phyloP scores from a whole-genome alignment of 164 flowering plant species.

The Kingdonia uniflora region DNA sequence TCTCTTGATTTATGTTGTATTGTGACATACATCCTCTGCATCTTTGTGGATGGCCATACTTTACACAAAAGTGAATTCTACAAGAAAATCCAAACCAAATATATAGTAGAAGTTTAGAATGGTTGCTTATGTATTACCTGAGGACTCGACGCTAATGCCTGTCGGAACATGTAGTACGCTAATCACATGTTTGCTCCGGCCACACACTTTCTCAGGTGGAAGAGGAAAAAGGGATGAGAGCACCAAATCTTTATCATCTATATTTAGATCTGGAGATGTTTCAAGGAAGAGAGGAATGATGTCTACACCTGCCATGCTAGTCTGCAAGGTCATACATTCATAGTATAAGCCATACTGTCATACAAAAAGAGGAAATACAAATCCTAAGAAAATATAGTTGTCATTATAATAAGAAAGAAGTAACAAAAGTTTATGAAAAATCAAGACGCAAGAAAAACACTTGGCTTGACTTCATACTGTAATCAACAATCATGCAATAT shows the following conservation, averaged over 20 bases:
- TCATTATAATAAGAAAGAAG: too few relatives aligned
- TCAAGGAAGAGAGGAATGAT: slow-evolving; percentile 72
- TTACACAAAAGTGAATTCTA: too few relatives aligned
- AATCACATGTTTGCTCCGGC: slow-evolving; percentile 26
- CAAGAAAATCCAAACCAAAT: too few relatives aligned
- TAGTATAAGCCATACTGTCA: background rate
- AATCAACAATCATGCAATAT: too few relatives aligned
- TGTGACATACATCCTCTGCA: too few relatives aligned
- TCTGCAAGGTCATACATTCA: slow-evolving; percentile 28
- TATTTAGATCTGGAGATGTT: slow-evolving; percentile 23
- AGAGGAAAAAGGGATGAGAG: slow-evolving; percentile 24
- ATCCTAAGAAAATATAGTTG: too few relatives aligned
- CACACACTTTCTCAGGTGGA: slow-evolving; percentile 9
- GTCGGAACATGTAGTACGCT: slow-evolving; percentile 63
- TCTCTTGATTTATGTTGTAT: too few relatives aligned
- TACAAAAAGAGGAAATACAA: background rate
- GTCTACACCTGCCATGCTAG: slow-evolving; percentile 48
- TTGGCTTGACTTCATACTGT: too few relatives aligned
- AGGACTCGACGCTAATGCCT: slow-evolving; percentile 52
- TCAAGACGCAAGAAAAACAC: too few relatives aligned
- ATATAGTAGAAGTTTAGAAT: too few relatives aligned
- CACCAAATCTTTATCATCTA: slow-evolving; percentile 49
- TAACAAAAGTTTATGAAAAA: too few relatives aligned
- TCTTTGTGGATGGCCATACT: too few relatives aligned
- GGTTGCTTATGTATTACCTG: slow-evolving; percentile 32